phyloP scores from a whole-genome alignment of 345 rosid species.

The Bruguiera sexangula region DNA sequence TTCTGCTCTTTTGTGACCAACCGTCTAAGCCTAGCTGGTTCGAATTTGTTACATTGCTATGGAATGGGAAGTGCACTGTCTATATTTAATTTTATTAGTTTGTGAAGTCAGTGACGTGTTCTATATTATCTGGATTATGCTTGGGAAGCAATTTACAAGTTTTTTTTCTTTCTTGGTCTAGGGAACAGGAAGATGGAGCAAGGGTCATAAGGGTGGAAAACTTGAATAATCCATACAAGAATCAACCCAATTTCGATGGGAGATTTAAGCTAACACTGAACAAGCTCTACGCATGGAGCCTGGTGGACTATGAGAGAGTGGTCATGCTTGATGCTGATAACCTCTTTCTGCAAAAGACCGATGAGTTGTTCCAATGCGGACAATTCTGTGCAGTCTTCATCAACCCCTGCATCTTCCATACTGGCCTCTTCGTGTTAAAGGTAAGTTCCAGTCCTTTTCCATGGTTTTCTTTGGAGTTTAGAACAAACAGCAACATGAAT shows the following conservation, averaged over 20 bases:
- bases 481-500: neutral
- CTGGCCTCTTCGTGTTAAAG: constrained; percentile 91
- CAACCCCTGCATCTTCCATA: constrained; percentile 97
- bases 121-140: neutral
- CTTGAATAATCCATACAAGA: constrained; percentile 80
- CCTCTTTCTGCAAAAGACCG: constrained; percentile 74
- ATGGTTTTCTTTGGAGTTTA: neutral
- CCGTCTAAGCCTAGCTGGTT: no score
- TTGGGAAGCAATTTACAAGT: neutral
- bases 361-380: constrained; percentile 93
- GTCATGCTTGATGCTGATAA: constrained; percentile 93
- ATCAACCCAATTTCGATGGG: constrained; percentile 46
- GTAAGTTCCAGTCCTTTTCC: constrained; percentile 21
- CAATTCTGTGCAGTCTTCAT: constrained; percentile 93
- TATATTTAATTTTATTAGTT: neutral
- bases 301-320: constrained; percentile 76
- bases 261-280: constrained; percentile 88
- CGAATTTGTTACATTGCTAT: no score
- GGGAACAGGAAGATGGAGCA: constrained; percentile 84
- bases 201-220: constrained; percentile 82
- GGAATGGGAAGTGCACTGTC: no score
- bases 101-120: neutral
- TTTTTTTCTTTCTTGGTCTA: constrained; percentile 7
- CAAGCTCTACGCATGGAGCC: constrained; percentile 90
- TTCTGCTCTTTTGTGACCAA: no score